Percentiles rank a stretch among this genome's conserved stretches.
These are phyloP conservation scores for Populus tomentosa DNA, from an alignment of 441 rosid genomes.

Conservation along the genomic window DNA sequence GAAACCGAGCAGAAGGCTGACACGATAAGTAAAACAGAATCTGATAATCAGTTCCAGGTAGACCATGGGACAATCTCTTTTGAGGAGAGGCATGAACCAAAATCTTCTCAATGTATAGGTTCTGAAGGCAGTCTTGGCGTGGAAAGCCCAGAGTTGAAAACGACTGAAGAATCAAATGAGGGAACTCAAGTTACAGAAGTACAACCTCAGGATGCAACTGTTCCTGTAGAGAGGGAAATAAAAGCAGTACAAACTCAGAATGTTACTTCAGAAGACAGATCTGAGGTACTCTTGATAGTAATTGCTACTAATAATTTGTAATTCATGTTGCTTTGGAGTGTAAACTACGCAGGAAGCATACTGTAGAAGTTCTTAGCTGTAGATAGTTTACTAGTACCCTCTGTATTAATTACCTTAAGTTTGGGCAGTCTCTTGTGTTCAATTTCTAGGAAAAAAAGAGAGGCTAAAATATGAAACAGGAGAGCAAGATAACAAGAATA, in stretches of 20 bases:
- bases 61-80: constrained; percentile 32
- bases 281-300: constrained; percentile 31
- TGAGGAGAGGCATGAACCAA: constrained; percentile 29
- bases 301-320: background rate
- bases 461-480: background rate
- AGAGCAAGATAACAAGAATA: background rate
- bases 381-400: background rate
- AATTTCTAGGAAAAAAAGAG: background rate
- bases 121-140: constrained; percentile 25
- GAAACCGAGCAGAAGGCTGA: constrained; percentile 22
- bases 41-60: constrained; percentile 23
- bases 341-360: constrained; percentile 14
- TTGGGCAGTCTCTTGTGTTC: background rate
- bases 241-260: constrained; percentile 19
- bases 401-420: background rate
- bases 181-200: constrained; percentile 24
- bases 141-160: constrained; percentile 29
- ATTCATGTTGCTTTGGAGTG: background rate
- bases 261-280: constrained; percentile 19
- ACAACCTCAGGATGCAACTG: constrained; percentile 23
- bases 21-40: constrained; percentile 23
- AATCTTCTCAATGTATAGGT: constrained; percentile 24
- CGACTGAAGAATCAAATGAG: constrained; percentile 31
- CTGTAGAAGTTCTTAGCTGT: background rate
- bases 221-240: constrained; percentile 27